Conservation (phyloP, 2,329 filamentous ascomycete species). For the Blastomyces percursus region DNA sequence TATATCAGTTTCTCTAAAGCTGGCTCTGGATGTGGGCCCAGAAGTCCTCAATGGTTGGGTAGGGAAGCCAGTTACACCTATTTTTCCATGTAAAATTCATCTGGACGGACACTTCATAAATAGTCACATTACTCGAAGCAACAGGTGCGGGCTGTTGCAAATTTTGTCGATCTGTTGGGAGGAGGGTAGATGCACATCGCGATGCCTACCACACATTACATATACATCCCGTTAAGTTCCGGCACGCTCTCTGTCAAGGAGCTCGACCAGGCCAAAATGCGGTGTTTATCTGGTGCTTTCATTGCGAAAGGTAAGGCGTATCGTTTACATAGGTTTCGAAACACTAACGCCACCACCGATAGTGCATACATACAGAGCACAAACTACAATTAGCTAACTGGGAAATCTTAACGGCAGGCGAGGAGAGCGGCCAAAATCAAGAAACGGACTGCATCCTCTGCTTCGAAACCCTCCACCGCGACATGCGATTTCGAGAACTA, state of each 20-base stretch:
- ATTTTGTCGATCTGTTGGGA: background rate
- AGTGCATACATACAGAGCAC: background rate
- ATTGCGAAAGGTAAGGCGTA: background rate
- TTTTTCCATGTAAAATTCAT: no score
- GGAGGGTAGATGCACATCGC: background rate
- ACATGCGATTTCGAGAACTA: conserved; percentile 1
- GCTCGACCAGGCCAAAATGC: background rate
- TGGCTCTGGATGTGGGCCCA: background rate
- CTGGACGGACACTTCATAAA: background rate
- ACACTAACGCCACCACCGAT: background rate
- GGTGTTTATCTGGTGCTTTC: background rate
- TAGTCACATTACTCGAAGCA: background rate
- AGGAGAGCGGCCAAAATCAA: background rate
- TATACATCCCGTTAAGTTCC: background rate
- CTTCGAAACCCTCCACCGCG: background rate
- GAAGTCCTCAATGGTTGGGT: background rate
- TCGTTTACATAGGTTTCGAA: no score
- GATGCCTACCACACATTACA: background rate
- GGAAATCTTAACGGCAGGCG: background rate
- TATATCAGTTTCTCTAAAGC: background rate
- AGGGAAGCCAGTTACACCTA: background rate
- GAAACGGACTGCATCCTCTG: conserved; percentile 5
- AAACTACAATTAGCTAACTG: background rate
- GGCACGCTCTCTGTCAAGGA: background rate
- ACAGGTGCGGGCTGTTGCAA: background rate